These are phyloP conservation scores for Peronosclerospora sorghi DNA, from an alignment of 352 stramenopile species.

Conservation along the genomic window DNA sequence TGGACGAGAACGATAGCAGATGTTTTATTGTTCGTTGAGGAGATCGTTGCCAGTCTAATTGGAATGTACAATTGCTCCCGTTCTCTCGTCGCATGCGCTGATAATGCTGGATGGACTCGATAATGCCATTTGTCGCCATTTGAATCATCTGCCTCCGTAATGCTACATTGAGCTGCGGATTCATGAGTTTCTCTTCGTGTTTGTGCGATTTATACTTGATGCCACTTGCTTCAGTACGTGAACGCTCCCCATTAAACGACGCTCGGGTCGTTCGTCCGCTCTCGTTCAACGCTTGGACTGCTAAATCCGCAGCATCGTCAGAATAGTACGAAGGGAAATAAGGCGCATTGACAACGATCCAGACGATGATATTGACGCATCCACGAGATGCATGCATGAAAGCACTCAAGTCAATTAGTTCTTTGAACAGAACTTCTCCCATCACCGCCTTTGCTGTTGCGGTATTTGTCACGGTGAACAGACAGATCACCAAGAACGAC, in stretches of 20 bases:
- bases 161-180: slow-evolving; percentile 79
- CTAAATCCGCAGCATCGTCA: slow-evolving; percentile 10
- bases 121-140: slow-evolving; percentile 82
- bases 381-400: slow-evolving; percentile 72
- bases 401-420: slow-evolving; percentile 61
- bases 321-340: slow-evolving; percentile 32
- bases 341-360: slow-evolving; percentile 66
- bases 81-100: slow-evolving; percentile 56
- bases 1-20: slow-evolving; percentile 35
- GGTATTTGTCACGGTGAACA: slow-evolving; percentile 60
- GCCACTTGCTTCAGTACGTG: slow-evolving; percentile 10
- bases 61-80: slow-evolving; percentile 71
- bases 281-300: slow-evolving; percentile 5
- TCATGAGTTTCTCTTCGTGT: slow-evolving; percentile 37
- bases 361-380: slow-evolving; percentile 79
- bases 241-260: slow-evolving; percentile 5
- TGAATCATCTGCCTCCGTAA: slow-evolving; percentile 82
- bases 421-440: slow-evolving; percentile 31
- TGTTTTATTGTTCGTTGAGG: slow-evolving; percentile 40
- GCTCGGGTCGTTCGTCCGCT: slow-evolving; percentile 2
- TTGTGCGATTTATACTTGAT: slow-evolving; percentile 12
- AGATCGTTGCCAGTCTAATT: slow-evolving; percentile 66
- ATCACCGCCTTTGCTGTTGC: slow-evolving; percentile 24
- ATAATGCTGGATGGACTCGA: slow-evolving; percentile 77
- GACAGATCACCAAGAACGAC: slow-evolving; percentile 56